Evolutionary conservation across 2,329 filamentous ascomycete species (phyloP), one percentile per base, ranked within the genome.

Genomic region (Exophiala viscosa): DNA sequence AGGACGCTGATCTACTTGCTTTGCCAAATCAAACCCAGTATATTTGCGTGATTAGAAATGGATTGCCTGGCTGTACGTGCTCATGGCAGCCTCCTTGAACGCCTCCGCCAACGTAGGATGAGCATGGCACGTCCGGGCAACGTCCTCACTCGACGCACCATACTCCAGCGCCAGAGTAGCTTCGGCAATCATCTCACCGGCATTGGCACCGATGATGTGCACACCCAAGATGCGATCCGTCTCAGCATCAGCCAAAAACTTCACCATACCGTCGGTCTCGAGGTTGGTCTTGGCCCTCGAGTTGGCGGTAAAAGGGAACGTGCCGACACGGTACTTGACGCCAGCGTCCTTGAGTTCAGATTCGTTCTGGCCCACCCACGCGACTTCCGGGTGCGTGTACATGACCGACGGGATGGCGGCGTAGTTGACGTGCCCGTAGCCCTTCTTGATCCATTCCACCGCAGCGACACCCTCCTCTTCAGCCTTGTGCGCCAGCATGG

Each of bases 61-160:
- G 71, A 99, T 96, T 62, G 93, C 86, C 80, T 96, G 93, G 67
- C 85, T 83, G 77, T 95, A 90, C 45, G 92, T 96, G 58, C 90
- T 88, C 93, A 99, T 97, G 64, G 93, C 93, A 67, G 93, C 93
- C 83, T 99, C 93, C 82, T 99, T 99, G 83, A 99, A 97, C 40
- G 93, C 93, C 79, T 99, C 93, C 18, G 92, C 85, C 55, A 99
- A 81, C 46, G 91, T 96, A 51, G 93, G 93, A 76, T 99, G 93
- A 50, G 93, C 93, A 75, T 99, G 93, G 75, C 89, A 93, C 60
- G 93, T 97, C 68, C 93, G 84, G 57, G 87, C 90, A 69, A 96
- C 89, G 73, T 96, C 93, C 77, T 99, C 93, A 66, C 85, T 91
- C 61, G 88, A 93, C 28, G 93, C 93, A 61, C 93, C 93, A 68